A percentile compares a stretch with the other conserved stretches of the same genome.
phyloP scores from a whole-genome alignment of 208 protist species.

The Trichomonas vaginalis region DNA sequence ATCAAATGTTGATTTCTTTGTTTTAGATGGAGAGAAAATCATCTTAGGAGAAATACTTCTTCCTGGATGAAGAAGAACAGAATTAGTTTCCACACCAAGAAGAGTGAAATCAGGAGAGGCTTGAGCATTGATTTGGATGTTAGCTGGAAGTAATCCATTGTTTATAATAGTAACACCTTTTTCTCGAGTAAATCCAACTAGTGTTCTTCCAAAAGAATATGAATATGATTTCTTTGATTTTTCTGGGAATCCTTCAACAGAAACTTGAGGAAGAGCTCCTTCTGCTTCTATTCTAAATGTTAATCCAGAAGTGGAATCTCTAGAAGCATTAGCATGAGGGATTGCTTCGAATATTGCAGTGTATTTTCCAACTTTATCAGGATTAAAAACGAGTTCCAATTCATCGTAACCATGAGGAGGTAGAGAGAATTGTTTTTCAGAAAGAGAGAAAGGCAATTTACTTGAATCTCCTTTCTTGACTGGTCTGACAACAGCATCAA shows the following conservation, averaged over 20 bases:
- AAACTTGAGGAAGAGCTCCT: neutral
- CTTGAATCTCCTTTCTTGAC: neutral
- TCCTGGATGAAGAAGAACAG: neutral
- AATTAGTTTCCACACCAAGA: neutral
- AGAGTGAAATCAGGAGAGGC: neutral
- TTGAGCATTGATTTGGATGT: neutral
- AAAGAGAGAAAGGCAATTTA: neutral
- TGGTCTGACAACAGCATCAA: neutral
- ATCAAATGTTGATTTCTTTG: neutral
- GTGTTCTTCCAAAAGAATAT: neutral
- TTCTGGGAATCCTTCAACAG: neutral
- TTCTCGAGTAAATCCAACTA: neutral
- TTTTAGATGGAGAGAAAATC: neutral
- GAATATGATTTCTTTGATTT: neutral
- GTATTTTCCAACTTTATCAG: neutral
- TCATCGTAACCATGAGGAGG: neutral
- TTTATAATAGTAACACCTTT: neutral
- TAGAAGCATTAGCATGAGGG: neutral
- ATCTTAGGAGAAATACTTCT: neutral
- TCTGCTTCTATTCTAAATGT: neutral
- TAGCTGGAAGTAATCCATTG: neutral
- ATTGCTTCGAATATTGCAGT: neutral
- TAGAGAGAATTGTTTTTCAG: neutral
- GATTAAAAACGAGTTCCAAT: neutral
- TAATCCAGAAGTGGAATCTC: neutral